phyloP scores from a whole-genome alignment of 176 grass and related monocot genomes.

The Luzula sylvatica region DNA sequence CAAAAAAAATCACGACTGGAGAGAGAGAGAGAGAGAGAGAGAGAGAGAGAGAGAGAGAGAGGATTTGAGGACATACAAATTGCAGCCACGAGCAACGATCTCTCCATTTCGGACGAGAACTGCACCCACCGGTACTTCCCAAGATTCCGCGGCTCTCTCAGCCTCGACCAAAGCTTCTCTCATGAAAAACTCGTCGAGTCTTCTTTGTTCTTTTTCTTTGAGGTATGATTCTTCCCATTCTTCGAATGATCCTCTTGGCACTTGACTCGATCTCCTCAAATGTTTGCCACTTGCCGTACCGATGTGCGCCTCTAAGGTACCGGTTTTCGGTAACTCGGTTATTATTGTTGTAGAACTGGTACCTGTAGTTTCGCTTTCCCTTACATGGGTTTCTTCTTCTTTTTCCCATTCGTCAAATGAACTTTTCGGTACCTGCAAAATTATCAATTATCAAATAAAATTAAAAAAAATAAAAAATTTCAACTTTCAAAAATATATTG shows the following conservation, averaged over 20 bases:
- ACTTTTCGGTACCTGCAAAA: conserved; percentile 1
- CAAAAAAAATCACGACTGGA: no score
- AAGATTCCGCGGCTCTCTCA: conserved; percentile 79
- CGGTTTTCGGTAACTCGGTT: not conserved
- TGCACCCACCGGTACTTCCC: conserved; percentile 95
- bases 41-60: not conserved
- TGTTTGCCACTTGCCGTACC: conserved; percentile 10
- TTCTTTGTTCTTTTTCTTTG: conserved; percentile 55
- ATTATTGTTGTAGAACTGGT: conserved; percentile 6
- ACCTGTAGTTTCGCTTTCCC: not conserved
- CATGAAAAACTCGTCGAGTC: conserved; percentile 89
- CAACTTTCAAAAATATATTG: no score
- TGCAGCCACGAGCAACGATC: conserved; percentile 94
- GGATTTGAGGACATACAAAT: conserved; percentile 62
- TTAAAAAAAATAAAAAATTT: no score
- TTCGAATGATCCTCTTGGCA: conserved; percentile 70
- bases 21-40: not conserved
- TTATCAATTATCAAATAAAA: no score
- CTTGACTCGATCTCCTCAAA: conserved; percentile 31
- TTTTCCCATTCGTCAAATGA: not conserved
- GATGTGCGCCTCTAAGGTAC: conserved; percentile 3
- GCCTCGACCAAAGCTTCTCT: conserved; percentile 94
- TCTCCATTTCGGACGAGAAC: conserved; percentile 82
- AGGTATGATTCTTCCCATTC: conserved; percentile 86
- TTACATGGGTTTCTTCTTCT: conserved; percentile 8